Evolutionary conservation across 2,329 filamentous ascomycete genomes (phyloP).

Genomic region (Fusarium siculi): DNA sequence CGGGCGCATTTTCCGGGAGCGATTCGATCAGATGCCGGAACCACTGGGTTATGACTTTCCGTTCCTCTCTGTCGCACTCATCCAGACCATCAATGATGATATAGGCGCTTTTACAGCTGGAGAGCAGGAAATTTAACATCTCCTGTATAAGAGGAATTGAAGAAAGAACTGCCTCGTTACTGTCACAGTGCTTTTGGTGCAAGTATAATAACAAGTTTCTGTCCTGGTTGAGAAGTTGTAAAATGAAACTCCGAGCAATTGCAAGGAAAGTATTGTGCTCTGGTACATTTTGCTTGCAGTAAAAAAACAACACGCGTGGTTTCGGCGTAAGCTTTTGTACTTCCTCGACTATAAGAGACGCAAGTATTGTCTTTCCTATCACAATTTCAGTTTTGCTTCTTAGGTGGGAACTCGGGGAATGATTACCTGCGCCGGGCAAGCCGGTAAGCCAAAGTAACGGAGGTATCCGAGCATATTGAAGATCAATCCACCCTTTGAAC

Average conservation of each 20-base stretch:
- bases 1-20: accelerated
- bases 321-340: accelerated
- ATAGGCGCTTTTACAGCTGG: not conserved
- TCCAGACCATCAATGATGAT: not conserved
- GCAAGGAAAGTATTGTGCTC: not conserved
- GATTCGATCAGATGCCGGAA: not conserved
- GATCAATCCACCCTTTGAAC: not conserved
- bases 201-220: accelerated
- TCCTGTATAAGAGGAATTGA: accelerated
- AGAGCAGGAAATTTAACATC: accelerated
- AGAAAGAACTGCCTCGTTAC: accelerated
- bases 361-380: not conserved
- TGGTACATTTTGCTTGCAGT: accelerated
- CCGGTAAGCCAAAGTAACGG: accelerated
- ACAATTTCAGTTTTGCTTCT: accelerated
- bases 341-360: accelerated
- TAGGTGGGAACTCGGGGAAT: accelerated
- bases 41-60: not conserved
- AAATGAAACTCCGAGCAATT: accelerated
- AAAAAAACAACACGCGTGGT: accelerated
- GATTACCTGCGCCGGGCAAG: not conserved
- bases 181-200: accelerated
- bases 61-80: not conserved
- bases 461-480: accelerated
- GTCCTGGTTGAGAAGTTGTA: not conserved